Percentiles rank a stretch among this genome's conserved stretches.
Evolutionary conservation across 768 basidiomycete species (phyloP).

Genomic region (Boletus speciosus): DNA sequence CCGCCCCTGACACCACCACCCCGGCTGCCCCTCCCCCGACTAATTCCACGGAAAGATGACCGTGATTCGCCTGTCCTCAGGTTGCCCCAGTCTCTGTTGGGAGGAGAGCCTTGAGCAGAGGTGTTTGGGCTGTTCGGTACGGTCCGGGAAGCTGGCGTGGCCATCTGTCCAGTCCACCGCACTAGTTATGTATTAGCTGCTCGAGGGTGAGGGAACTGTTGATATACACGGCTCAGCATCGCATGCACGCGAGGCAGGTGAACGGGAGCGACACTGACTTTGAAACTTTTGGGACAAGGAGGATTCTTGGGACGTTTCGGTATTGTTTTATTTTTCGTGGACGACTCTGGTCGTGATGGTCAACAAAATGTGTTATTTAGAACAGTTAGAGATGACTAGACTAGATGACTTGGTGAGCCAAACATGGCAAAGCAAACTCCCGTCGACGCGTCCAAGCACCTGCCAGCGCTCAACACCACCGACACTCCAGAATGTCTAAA

Average conservation of each 20-base stretch:
- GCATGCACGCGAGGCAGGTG: neutral
- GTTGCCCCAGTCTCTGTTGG: constrained; percentile 41
- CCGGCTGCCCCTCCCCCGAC: constrained; percentile 37
- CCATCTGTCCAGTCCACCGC: constrained; percentile 33
- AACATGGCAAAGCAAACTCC: constrained; percentile 32
- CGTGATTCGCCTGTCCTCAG: constrained; percentile 42
- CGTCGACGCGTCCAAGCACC: neutral
- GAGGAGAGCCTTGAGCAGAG: constrained; percentile 29
- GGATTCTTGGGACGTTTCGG: too few relatives aligned
- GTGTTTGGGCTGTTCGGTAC: constrained; percentile 25
- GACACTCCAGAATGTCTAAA: constrained; percentile 66
- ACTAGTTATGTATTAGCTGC: neutral
- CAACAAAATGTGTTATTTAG: neutral
- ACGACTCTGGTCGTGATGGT: neutral
- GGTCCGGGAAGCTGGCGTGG: constrained; percentile 37
- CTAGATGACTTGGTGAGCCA: constrained; percentile 13
- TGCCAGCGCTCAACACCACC: neutral
- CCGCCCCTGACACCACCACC: constrained; percentile 25
- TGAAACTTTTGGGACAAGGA: neutral
- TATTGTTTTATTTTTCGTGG: neutral
- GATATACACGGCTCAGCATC: constrained; percentile 11
- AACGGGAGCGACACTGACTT: constrained; percentile 12
- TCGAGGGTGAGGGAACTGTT: constrained; percentile 6
- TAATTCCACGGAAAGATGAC: constrained; percentile 45
- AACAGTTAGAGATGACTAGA: neutral